Evolutionary conservation across 2,329 filamentous ascomycete genomes (phyloP), one percentile per base, ranked within the genome.

Genomic region (Calonectria pseudoreteaudii): DNA sequence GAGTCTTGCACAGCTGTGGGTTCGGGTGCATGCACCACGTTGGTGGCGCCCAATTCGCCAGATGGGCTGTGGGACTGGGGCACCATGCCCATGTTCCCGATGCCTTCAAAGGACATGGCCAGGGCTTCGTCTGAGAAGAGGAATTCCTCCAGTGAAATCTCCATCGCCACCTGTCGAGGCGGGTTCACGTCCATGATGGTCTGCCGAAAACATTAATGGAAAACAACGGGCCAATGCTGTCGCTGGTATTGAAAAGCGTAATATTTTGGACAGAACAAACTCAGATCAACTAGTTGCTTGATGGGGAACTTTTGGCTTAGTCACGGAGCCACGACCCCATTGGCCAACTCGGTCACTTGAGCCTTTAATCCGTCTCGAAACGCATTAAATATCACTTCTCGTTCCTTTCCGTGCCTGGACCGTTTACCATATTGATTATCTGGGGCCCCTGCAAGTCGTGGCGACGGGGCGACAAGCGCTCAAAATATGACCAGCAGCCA

Each of bases 71-170:
- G 71, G 5, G 78, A 75, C 67, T 75, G 75, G 68, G 72, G 71
- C 38, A 66, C 58, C 11, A 66, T 52, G 13, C 74, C 58, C 13
- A 66, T 52, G 14, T 74, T 56, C 7, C 77, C 73, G 2, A 73
- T 69, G 23, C 75, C 73, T 44, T 77, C 70, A 30, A 70, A 80
- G 0, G 77, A 75, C 13, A 81, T 68, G 2, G 72, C 77, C 14
- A 77, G 49, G 6, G 60, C 66, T n/a, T 74, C 60, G 44, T 78
- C 72, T 0, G 79, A 77, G 71, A 79, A 77, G 5, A 81, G 18
- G 1, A 81, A 49, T 26, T 81, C 78, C 47, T 81, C 76, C 5
- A 81, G 71, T 1, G 77, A 79, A 26, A 80, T 56, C 10, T 81
- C 79, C 74, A 79, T 78, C 0, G 1, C 34, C 23, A 23, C n/a